Evolutionary conservation across 2,329 filamentous ascomycete genomes (phyloP).

Genomic region (Beauveria sp.): DNA sequence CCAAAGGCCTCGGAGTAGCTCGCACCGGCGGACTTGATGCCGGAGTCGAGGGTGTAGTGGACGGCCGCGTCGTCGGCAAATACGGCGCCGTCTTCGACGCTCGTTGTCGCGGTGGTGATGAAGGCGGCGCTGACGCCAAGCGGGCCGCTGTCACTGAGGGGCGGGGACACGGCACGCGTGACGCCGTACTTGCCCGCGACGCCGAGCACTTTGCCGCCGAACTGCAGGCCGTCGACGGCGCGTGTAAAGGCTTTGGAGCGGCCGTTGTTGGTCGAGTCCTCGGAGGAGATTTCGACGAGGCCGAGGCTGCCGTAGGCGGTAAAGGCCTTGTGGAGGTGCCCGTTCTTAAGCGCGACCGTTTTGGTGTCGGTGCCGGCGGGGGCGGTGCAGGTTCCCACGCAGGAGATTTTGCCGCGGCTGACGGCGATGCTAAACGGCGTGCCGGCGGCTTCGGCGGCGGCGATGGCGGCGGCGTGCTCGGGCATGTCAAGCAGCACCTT

Average conservation of each 20-base stretch:
- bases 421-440: slow-evolving; percentile 42
- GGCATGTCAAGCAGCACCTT: slow-evolving; percentile 13
- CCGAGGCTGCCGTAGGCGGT: slow-evolving; percentile 55
- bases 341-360: slow-evolving; percentile 45
- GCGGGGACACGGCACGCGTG: slow-evolving; percentile 51
- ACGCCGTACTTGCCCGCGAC: slow-evolving; percentile 48
- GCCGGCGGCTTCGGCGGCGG: slow-evolving; percentile 7
- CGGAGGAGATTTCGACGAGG: slow-evolving; percentile 55
- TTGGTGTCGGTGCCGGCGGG: slow-evolving; percentile 26
- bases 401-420: slow-evolving; percentile 44
- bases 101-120: slow-evolving; percentile 39
- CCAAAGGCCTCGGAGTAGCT: slow-evolving; percentile 50
- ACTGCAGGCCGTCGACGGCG: slow-evolving; percentile 47
- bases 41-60: slow-evolving; percentile 49
- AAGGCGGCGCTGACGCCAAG: slow-evolving; percentile 54
- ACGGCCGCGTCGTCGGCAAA: slow-evolving; percentile 48
- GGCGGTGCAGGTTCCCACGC: slow-evolving; percentile 44
- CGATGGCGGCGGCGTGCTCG: slow-evolving; percentile 12
- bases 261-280: slow-evolving; percentile 47
- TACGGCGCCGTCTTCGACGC: slow-evolving; percentile 41
- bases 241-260: slow-evolving; percentile 44
- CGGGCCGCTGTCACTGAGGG: slow-evolving; percentile 36
- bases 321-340: slow-evolving; percentile 52
- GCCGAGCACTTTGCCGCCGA: slow-evolving; percentile 49
- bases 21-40: slow-evolving; percentile 32